These are phyloP conservation scores for Neotropicomus parvogracilis DNA, from an alignment of 1,284 basidiomycete genomes.

Conservation along the genomic window DNA sequence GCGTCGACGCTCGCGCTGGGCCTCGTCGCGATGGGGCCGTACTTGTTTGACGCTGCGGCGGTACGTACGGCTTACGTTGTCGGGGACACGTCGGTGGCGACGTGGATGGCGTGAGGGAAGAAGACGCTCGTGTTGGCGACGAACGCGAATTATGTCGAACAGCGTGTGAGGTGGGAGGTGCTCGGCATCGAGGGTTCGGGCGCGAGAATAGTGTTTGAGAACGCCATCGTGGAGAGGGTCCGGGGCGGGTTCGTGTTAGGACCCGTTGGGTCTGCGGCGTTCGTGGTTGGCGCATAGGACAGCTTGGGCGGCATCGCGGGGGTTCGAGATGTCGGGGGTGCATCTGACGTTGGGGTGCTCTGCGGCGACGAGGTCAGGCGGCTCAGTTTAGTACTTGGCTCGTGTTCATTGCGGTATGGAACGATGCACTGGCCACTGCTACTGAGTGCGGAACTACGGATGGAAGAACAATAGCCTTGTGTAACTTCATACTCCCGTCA, in stretches of 20 bases:
- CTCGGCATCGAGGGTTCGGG: conserved; percentile 10
- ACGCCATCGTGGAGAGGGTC: conserved; percentile 13
- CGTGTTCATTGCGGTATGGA: too few relatives aligned
- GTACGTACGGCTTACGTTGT: conserved; percentile 28
- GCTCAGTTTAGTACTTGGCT: too few relatives aligned
- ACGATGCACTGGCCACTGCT: too few relatives aligned
- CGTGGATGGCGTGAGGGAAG: conserved; percentile 34
- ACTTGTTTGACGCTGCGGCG: conserved; percentile 36
- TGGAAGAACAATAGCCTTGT: too few relatives aligned
- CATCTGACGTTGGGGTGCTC: too few relatives aligned
- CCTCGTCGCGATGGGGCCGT: conserved; percentile 38
- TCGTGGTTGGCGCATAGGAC: conserved; percentile 13
- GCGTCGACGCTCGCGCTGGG: conserved; percentile 52
- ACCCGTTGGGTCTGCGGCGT: conserved; percentile 22
- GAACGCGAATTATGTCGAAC: conserved; percentile 39
- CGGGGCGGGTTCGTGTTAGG: conserved; percentile 18
- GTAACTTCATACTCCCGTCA: too few relatives aligned
- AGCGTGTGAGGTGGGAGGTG: conserved; percentile 22
- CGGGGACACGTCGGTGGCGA: conserved; percentile 37
- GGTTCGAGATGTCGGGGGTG: too few relatives aligned
- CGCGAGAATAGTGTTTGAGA: conserved; percentile 12
- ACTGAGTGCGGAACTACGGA: too few relatives aligned
- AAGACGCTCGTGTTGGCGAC: conserved; percentile 40
- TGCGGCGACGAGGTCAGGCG: too few relatives aligned
- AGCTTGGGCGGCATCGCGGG: too few relatives aligned